phyloP scores from a whole-genome alignment of 371 early-diverging fungal genomes.

The Zychaea mexicana region DNA sequence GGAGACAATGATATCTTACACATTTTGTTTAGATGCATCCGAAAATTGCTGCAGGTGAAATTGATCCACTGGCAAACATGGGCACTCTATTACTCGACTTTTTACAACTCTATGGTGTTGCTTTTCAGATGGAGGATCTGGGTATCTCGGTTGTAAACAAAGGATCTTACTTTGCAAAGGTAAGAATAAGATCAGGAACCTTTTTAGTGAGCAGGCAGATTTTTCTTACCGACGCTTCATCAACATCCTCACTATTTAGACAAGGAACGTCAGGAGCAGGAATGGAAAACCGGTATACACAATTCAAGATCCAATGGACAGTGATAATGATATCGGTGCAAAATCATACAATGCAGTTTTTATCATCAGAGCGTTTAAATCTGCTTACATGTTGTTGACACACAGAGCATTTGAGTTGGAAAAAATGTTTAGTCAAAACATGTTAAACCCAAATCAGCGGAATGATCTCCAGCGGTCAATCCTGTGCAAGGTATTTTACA shows the following conservation, averaged over 20 bases:
- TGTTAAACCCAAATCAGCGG: background rate
- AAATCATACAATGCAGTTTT: conserved; percentile 34
- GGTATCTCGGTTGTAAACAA: conserved; percentile 66
- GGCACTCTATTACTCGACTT: conserved; percentile 94
- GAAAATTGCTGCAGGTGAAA: conserved; percentile 61
- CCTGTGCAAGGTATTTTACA: conserved; percentile 5
- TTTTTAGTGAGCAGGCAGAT: background rate
- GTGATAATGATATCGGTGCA: conserved; percentile 58
- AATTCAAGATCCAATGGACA: conserved; percentile 66
- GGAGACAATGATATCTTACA: no score
- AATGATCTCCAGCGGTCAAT: conserved; percentile 1
- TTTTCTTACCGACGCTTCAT: no score
- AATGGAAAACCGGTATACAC: conserved; percentile 34
- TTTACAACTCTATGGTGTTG: conserved; percentile 91
- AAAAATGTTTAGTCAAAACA: conserved; percentile 14
- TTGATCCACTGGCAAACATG: conserved; percentile 78
- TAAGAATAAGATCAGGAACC: conserved; percentile 6
- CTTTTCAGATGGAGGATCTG: conserved; percentile 71
- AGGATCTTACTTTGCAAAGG: conserved; percentile 67
- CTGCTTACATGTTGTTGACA: conserved; percentile 26
- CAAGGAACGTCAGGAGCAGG: conserved; percentile 3
- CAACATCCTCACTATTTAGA: no score
- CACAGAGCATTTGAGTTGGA: conserved; percentile 16
- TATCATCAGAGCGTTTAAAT: conserved; percentile 20
- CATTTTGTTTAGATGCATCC: conserved; percentile 80